Base-by-base conservation (phyloP, 164 flowering plant genomes). In the Amborella trichopoda region DNA sequence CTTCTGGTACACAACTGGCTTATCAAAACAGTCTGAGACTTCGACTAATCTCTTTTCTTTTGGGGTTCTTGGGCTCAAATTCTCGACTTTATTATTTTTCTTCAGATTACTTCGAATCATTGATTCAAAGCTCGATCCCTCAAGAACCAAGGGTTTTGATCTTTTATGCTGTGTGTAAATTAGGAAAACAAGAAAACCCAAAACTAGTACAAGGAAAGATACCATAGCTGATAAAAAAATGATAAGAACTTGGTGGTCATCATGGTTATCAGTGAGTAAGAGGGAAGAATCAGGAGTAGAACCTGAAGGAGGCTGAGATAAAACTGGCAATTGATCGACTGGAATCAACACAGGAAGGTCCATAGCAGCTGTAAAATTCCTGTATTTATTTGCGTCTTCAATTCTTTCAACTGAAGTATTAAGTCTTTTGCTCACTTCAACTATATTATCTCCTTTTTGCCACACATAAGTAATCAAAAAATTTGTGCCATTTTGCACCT, bases 1-100 rank as follows among this genome's bases (percentile, higher is more conserved):
- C 0, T 18, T 39, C 18, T 79, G 79, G 25, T 73, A 77, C 58
- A 69, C 28, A 11, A 62, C 54, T n/a, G 77, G 74, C 58, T 70
- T 75, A 36, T 72, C 68, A 8, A 83, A 52, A 49, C 69, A 75
- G 26, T 71, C 79, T 11, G 82, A 75, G 52, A 83, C 61, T 10
- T 72, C 75, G 5, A 78, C 71, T 38, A 79, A 62, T 6, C 79
- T 64, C 60, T 78, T 77, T 40, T 70, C 78, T 42, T 68, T 75
- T 16, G 37, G 40, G 20, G 46, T 42, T 62, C 58, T 62, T 1
- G 54, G 59, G 52, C 67, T 62, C 16, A 62, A 52, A 30, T 26
- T 39, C 37, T 34, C 61, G 13, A 43, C 46, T 26, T 50, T 59
- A 2, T 28, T 23, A 13, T 17, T 42, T 54, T 61, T 66, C 53